A percentile compares a stretch with the other conserved stretches of the same genome.
phyloP scores from a whole-genome alignment of 1,284 basidiomycete species.

The Trichosporon ovoides region DNA sequence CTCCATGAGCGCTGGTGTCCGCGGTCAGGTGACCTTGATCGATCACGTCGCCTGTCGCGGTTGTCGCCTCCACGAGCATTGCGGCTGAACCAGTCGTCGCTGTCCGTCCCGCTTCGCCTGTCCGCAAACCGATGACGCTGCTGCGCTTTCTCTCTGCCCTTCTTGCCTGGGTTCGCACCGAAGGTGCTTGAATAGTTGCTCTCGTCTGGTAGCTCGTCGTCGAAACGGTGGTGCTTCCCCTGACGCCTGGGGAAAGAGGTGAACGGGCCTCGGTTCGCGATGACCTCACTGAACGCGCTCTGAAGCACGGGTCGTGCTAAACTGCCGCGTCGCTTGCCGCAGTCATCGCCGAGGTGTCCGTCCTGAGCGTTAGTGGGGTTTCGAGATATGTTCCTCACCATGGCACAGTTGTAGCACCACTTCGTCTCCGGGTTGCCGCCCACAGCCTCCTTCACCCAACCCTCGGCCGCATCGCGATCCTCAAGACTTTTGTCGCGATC shows the following conservation, averaged over 20 bases:
- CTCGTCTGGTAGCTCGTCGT: conserved; percentile 20
- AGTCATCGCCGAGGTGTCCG: conserved; percentile 86
- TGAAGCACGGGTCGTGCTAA: conserved; percentile 56
- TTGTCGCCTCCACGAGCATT: background rate
- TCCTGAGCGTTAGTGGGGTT: conserved; percentile 23
- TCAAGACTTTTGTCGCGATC: conserved; percentile 55
- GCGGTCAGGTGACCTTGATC: background rate
- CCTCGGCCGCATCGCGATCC: conserved; percentile 22
- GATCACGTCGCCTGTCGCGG: conserved; percentile 1
- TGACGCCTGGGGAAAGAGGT: background rate
- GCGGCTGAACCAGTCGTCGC: conserved; percentile 4
- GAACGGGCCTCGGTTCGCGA: conserved; percentile 69
- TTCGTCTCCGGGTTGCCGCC: conserved; percentile 42
- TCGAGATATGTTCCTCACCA: background rate
- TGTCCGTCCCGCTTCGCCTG: conserved; percentile 1
- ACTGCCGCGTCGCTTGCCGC: conserved; percentile 55
- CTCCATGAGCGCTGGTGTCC: background rate
- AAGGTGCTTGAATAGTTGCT: conserved; percentile 17
- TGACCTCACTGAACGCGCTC: conserved; percentile 70
- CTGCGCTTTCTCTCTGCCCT: conserved; percentile 26
- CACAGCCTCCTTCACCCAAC: conserved; percentile 40
- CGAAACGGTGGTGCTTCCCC: conserved; percentile 27
- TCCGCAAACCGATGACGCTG: conserved; percentile 19
- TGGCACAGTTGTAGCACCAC: conserved; percentile 80
- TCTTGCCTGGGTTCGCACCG: conserved; percentile 30